Evolutionary conservation across 495 filamentous ascomycete species (phyloP).

Genomic region (Tetracladium setigerum): DNA sequence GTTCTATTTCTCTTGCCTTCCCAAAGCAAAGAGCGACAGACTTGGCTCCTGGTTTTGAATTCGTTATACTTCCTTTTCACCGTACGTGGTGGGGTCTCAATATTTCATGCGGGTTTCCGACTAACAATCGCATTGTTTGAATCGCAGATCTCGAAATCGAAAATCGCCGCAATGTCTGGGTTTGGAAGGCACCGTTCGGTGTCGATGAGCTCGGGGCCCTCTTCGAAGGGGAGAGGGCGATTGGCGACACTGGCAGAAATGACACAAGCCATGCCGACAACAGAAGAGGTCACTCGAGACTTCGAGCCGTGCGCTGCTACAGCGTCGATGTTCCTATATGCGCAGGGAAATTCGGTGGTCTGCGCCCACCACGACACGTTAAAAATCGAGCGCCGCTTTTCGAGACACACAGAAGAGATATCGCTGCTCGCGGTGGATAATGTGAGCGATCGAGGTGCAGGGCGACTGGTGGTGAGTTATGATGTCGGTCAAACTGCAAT

Average conservation of each 20-base stretch:
- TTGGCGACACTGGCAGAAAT: slow-evolving; percentile 30
- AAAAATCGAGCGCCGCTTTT: slow-evolving; percentile 81
- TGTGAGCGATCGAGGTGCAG: slow-evolving; percentile 78
- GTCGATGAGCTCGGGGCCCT: slow-evolving; percentile 46
- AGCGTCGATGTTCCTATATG: slow-evolving; percentile 77
- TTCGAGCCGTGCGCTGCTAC: slow-evolving; percentile 85
- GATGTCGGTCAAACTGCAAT: slow-evolving; percentile 88
- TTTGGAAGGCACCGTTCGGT: slow-evolving; percentile 52
- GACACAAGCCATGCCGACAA: slow-evolving; percentile 42
- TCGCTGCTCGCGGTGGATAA: slow-evolving; percentile 83
- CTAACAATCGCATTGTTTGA: slow-evolving; percentile 15
- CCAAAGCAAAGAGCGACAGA: neutral
- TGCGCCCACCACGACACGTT: slow-evolving; percentile 88
- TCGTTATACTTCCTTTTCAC: neutral
- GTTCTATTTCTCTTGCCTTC: slow-evolving; percentile 5
- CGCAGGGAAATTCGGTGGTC: slow-evolving; percentile 69
- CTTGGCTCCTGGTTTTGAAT: too few species aligned
- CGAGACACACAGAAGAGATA: slow-evolving; percentile 76
- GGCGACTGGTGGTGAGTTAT: slow-evolving; percentile 84
- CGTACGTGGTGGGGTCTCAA: neutral
- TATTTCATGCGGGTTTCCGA: slow-evolving; percentile 18
- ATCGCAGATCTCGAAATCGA: slow-evolving; percentile 15
- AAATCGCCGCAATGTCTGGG: slow-evolving; percentile 37
- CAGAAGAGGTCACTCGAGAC: slow-evolving; percentile 42
- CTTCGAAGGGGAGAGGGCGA: slow-evolving; percentile 33